phyloP scores from a whole-genome alignment of 495 filamentous ascomycete genomes.

The Penicillium coffeae region DNA sequence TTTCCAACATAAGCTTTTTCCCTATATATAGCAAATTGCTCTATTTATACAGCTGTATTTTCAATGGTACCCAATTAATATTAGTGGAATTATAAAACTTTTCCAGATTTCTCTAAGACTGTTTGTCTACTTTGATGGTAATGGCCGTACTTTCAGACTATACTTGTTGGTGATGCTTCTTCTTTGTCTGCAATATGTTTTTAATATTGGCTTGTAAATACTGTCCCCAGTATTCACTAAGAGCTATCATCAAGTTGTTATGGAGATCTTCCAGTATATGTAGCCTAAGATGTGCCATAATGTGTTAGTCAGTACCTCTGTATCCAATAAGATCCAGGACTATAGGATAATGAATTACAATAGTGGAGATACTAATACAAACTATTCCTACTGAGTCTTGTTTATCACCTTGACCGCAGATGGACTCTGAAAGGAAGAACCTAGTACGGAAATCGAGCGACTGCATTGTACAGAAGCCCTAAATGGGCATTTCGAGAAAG shows the following conservation, averaged over 20 bases:
- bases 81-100: constrained; percentile 3
- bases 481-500: background rate
- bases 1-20: constrained; percentile 6
- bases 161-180: constrained; percentile 2
- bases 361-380: background rate
- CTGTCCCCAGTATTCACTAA: background rate
- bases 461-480: background rate
- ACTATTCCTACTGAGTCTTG: background rate
- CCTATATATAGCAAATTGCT: constrained; percentile 11
- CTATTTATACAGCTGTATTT: constrained; percentile 13
- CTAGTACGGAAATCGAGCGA: background rate
- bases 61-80: constrained; percentile 4
- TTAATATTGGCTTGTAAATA: background rate
- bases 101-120: constrained; percentile 1
- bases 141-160: constrained; percentile 1
- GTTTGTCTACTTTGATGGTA: constrained; percentile 2
- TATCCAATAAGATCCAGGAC: background rate
- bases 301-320: background rate
- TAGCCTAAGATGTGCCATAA: background rate
- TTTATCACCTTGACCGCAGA: background rate
- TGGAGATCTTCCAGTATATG: background rate
- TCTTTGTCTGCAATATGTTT: background rate
- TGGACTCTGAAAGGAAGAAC: background rate
- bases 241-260: background rate
- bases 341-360: background rate